These are phyloP conservation scores for Monilinia aucupariae DNA, from an alignment of 2,329 filamentous ascomycete genomes.

Conservation along the genomic window DNA sequence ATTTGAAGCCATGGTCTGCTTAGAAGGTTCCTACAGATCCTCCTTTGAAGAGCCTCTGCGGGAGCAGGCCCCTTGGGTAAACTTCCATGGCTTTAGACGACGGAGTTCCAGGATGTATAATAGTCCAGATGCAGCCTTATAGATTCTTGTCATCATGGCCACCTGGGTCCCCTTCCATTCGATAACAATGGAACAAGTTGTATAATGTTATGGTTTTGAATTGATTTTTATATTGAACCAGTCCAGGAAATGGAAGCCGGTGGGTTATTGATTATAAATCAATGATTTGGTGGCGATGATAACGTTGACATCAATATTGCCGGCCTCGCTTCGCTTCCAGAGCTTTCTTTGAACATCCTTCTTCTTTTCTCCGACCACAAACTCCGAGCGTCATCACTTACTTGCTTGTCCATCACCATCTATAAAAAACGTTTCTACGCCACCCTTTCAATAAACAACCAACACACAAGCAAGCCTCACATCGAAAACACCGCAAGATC, in stretches of 20 bases:
- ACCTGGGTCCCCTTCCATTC: background rate
- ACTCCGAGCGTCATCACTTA: conserved; percentile 13
- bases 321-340: conserved; percentile 13
- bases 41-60: background rate
- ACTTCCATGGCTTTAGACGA: too few relatives aligned
- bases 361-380: conserved; percentile 9
- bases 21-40: background rate
- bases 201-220: too few relatives aligned
- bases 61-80: background rate
- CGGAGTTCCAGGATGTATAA: background rate
- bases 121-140: background rate
- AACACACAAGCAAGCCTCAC: background rate
- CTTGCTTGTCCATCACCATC: too few relatives aligned
- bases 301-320: background rate
- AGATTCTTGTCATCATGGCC: background rate
- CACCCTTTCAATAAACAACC: background rate
- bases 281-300: background rate
- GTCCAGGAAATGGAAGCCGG: too few relatives aligned
- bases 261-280: too few relatives aligned
- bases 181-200: too few relatives aligned
- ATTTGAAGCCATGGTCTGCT: background rate
- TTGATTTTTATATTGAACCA: background rate
- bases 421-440: background rate
- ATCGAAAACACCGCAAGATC: background rate
- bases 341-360: conserved; percentile 12